Conservation (phyloP, 2,329 filamentous ascomycete species). For the Xylaria sp. region DNA sequence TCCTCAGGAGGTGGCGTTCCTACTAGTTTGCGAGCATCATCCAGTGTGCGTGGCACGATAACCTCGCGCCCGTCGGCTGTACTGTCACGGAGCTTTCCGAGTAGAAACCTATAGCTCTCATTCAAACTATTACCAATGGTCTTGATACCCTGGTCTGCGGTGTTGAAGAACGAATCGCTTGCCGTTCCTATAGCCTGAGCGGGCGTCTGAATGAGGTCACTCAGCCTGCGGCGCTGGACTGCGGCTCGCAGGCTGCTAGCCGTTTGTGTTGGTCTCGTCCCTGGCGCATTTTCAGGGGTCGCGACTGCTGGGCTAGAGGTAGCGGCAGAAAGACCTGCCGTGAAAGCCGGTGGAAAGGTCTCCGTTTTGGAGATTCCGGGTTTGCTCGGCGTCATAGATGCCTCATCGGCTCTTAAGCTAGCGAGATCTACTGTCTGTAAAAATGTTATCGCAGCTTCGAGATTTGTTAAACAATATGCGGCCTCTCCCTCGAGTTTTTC, state of each 20-base stretch:
- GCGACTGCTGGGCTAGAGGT: slow-evolving; percentile 41
- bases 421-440: slow-evolving; percentile 93
- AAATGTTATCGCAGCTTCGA: slow-evolving; percentile 94
- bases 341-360: slow-evolving; percentile 64
- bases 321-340: slow-evolving; percentile 49
- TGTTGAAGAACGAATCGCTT: slow-evolving; percentile 82
- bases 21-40: slow-evolving; percentile 89
- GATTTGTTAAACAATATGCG: slow-evolving; percentile 93
- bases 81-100: slow-evolving; percentile 84
- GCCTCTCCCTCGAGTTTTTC: slow-evolving; percentile 90
- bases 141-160: slow-evolving; percentile 90
- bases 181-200: slow-evolving; percentile 81
- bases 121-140: slow-evolving; percentile 89
- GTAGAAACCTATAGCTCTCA: slow-evolving; percentile 90
- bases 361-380: slow-evolving; percentile 57
- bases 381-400: slow-evolving; percentile 70
- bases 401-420: slow-evolving; percentile 81
- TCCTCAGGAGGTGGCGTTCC: slow-evolving; percentile 71
- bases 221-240: slow-evolving; percentile 70
- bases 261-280: slow-evolving; percentile 45
- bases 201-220: slow-evolving; percentile 84
- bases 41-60: slow-evolving; percentile 83
- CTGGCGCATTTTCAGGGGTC: slow-evolving; percentile 40
- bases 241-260: slow-evolving; percentile 51
- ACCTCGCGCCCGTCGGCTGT: slow-evolving; percentile 56